Evolutionary conservation across 176 grass and related monocot species (phyloP), one percentile per base, ranked within the genome.

Genomic region (Hordeum vulgare): DNA sequence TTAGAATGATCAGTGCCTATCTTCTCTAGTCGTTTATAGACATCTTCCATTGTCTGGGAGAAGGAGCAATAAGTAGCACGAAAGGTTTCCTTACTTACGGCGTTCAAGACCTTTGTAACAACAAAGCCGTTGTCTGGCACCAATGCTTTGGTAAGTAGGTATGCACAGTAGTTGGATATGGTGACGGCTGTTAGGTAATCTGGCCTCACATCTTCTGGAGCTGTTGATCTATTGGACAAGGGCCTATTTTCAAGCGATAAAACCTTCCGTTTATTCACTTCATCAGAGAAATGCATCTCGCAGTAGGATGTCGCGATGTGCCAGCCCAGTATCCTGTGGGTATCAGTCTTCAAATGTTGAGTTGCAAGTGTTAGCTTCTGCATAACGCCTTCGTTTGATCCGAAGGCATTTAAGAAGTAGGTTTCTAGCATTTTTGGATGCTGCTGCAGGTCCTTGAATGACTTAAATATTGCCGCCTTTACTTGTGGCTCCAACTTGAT

Each of bases 201-300:
- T 0, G 26, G 9, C 73, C 82, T 68, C 11, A 21, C 37, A 3
- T 0, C 58, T 2, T 63, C 8, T 2, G 36, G 6, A 13, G 6
- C 0, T 1, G 0, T n/a, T 66, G 77, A 31, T 47, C 14, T 51
- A 0, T 10, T 23, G 0, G 33, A 41, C 2, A 66, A 66, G 3
- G 8, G 11, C 6, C 6, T 24, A 1, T 3, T 0, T 18, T 1
- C 0, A 1, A 14, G 17, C 39, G 0, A 0, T 0, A 26, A 0
- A 18, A 1, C 9, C 60, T n/a, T 34, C 1, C 1, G 3, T 0
- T 11, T 3, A 0, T 0, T 1, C 1, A 4, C 61, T 49, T 66
- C 7, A 3, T 10, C 27, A 4, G 60, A 51, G 26, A 31, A 1
- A 1, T 85, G 0, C 5, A 85, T 61, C 65, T 85, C 51, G 1